Base-by-base conservation (phyloP, 306 rosid species). In the Benincasa hispida region DNA sequence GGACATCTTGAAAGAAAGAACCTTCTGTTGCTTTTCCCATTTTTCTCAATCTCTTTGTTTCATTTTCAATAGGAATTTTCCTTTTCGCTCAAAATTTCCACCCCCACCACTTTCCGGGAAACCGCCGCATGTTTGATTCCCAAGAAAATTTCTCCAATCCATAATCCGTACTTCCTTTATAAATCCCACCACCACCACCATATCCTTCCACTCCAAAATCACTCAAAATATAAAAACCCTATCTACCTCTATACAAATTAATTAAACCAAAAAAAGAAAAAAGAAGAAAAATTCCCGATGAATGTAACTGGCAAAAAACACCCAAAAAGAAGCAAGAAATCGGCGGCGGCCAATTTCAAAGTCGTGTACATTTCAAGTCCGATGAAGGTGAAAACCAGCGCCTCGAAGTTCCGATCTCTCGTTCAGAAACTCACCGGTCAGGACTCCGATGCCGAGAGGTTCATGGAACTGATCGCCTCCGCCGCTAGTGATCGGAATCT, bases 331-430 rank as follows among this genome's bases (percentile, higher is more conserved):
- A 80, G 76, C 57, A 84, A 75, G 24, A 88, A 85, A 63, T 85
- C 80, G 15, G 81, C 57, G 4, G 83, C 27, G 1, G 76, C 47
- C 11, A 47, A 6, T 72, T 50, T 92, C 45, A 90, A 89, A 54
- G 96, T 92, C 2, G 91, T 88, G 13, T 92, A 92, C 84, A 92
- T 92, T 77, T 88, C 98, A 4, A 92, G 86, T 77, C 98, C 98
- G 5, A 85, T 92, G 85, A 92, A 92, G 87, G 96, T 92, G 7
- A 81, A 87, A 75, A 84, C 98, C 0, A 86, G 87, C 79, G 96
- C 93, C 15, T 85, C 98, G 0, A 86, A 89, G 78, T 92, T 92
- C 61, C 84, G 98, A 78, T 90, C 96, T 12, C 90, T 92, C 24
- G 98, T 92, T 27, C 98, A 92, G 79, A 90, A 92, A 73, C 93